Conservation (phyloP, 2,329 filamentous ascomycete genomes). For the Claviceps pusilla region DNA sequence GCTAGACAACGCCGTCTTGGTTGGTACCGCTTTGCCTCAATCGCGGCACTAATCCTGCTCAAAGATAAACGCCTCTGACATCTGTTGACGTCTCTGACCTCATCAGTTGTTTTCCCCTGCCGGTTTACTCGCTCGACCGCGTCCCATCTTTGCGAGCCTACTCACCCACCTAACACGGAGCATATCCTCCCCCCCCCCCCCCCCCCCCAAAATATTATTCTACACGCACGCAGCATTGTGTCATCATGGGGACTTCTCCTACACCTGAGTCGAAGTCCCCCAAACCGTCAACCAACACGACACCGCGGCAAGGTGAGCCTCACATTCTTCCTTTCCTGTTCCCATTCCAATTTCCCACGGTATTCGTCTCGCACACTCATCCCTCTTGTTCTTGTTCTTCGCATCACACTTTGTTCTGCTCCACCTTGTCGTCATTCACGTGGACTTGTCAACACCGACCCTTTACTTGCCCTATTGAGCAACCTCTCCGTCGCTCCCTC, state of each 20-base stretch:
- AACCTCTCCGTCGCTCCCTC: neutral
- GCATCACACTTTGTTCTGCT: neutral
- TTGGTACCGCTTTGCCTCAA: constrained; percentile 1
- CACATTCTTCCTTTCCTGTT: constrained; percentile 1
- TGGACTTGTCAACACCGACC: neutral
- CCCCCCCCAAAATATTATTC: constrained; percentile 11
- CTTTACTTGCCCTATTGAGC: neutral
- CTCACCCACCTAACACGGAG: constrained; percentile 9
- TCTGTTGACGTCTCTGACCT: constrained; percentile 23
- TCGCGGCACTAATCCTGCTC: neutral
- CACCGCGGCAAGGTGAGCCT: constrained; percentile 27
- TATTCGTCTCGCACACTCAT: neutral
- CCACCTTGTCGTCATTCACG: constrained; percentile 2
- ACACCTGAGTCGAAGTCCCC: constrained; percentile 32
- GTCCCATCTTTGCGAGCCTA: constrained; percentile 15
- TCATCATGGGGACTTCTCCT: constrained; percentile 34
- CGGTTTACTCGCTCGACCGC: constrained; percentile 4
- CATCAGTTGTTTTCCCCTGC: constrained; percentile 18
- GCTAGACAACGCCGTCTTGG: neutral
- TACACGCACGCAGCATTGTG: constrained; percentile 30
- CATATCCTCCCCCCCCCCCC: constrained; percentile 9
- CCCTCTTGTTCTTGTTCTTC: constrained; percentile 1
- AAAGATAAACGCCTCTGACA: constrained; percentile 8
- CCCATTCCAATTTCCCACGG: neutral
- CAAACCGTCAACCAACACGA: constrained; percentile 28